Conservation (phyloP, 371 early-diverging fungal species). For the Mortierella sp. region DNA sequence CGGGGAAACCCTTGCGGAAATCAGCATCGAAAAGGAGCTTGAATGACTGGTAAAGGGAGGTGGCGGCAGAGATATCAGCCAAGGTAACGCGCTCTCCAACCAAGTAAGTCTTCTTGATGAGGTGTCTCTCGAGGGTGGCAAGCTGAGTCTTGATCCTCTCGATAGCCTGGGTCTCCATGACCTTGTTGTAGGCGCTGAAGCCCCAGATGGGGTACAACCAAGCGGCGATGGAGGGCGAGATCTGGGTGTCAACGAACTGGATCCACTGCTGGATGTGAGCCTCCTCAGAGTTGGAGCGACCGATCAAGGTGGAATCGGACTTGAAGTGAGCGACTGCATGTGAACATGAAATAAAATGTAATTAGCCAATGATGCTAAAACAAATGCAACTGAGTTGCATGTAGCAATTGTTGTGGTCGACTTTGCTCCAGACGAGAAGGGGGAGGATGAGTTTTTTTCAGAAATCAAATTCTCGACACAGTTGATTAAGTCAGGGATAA, state of each 20-base stretch:
- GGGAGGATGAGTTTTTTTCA: slow-evolving; percentile 22
- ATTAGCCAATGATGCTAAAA: not conserved
- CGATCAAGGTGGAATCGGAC: slow-evolving; percentile 72
- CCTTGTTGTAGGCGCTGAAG: slow-evolving; percentile 74
- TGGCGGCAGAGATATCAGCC: slow-evolving; percentile 86
- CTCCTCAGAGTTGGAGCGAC: slow-evolving; percentile 76
- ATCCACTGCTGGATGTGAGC: slow-evolving; percentile 85
- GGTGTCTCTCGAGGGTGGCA: slow-evolving; percentile 76
- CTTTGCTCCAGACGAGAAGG: not conserved
- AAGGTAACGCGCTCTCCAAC: slow-evolving; percentile 93
- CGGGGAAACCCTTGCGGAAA: slow-evolving; percentile 83
- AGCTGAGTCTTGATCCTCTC: slow-evolving; percentile 75
- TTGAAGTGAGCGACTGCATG: slow-evolving; percentile 73
- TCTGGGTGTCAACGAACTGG: slow-evolving; percentile 78
- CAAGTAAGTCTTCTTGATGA: slow-evolving; percentile 87
- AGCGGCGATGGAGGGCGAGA: slow-evolving; percentile 61
- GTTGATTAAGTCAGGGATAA: slow-evolving; percentile 72
- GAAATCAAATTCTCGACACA: slow-evolving; percentile 59
- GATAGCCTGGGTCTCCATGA: slow-evolving; percentile 73
- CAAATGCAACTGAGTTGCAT: not conserved
- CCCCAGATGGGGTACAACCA: slow-evolving; percentile 82
- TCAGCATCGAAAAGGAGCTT: slow-evolving; percentile 69
- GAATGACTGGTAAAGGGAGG: slow-evolving; percentile 73
- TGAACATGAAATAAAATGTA: not conserved
- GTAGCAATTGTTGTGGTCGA: not conserved